Evolutionary conservation across 1,284 basidiomycete genomes (phyloP).

Genomic region (Cystobasidium pallidum): DNA sequence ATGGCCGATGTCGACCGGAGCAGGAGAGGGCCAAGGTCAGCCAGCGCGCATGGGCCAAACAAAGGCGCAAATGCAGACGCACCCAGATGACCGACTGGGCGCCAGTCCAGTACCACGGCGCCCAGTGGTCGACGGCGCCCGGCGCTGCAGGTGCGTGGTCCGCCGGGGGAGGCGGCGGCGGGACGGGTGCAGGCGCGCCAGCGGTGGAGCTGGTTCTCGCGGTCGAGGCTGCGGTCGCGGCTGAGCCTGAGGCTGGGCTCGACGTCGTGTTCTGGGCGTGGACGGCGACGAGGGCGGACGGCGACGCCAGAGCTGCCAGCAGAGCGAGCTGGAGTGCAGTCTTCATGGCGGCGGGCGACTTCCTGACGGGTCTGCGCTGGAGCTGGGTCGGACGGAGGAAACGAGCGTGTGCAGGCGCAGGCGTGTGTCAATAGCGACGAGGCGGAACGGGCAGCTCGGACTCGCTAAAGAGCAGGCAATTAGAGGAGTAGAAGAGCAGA

Average conservation of each 20-base stretch:
- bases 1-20: too few species aligned
- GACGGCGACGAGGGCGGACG: neutral
- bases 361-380: neutral
- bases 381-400: too few species aligned
- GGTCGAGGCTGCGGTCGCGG: too few species aligned
- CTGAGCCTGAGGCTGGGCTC: too few species aligned
- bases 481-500: too few species aligned
- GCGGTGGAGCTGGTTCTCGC: neutral
- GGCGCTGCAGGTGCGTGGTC: neutral
- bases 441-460: too few species aligned
- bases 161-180: too few species aligned
- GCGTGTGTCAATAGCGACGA: too few species aligned
- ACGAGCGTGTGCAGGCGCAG: too few species aligned
- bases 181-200: neutral
- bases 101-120: slow-evolving; percentile 14
- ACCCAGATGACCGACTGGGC: slow-evolving; percentile 8
- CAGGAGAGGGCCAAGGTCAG: neutral
- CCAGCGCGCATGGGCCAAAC: neutral
- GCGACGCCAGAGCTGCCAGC: neutral
- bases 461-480: too few species aligned
- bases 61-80: neutral
- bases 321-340: neutral
- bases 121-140: neutral
- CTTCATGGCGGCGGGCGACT: neutral
- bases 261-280: slow-evolving; percentile 7